phyloP scores from a whole-genome alignment of 208 protist species.

The Trypanosoma conorhini region DNA sequence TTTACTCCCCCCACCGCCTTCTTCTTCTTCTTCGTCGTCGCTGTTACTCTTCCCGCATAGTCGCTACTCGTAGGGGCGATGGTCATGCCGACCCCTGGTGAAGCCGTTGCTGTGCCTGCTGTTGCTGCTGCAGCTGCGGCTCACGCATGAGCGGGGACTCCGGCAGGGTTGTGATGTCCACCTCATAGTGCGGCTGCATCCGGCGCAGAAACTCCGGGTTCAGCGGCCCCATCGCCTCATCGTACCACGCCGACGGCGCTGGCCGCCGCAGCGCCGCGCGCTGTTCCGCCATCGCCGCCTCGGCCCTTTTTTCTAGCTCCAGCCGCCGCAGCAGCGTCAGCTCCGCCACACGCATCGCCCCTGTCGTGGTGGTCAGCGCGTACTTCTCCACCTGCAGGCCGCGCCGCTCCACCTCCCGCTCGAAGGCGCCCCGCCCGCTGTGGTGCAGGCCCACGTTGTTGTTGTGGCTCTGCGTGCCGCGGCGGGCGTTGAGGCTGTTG shows the following conservation, averaged over 20 bases:
- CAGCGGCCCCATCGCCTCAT: slow-evolving; percentile 77
- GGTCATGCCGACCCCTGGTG: slow-evolving; percentile 4
- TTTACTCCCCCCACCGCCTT: not conserved
- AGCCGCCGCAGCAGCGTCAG: slow-evolving; percentile 78
- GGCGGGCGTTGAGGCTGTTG: slow-evolving; percentile 60
- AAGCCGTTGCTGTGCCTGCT: not conserved
- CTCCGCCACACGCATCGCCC: slow-evolving; percentile 75
- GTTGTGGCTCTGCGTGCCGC: slow-evolving; percentile 75
- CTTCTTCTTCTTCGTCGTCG: not conserved
- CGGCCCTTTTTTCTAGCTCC: slow-evolving; percentile 72
- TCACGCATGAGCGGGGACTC: slow-evolving; percentile 41
- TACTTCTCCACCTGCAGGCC: slow-evolving; percentile 86
- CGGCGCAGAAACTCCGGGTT: slow-evolving; percentile 78
- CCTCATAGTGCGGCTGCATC: slow-evolving; percentile 80
- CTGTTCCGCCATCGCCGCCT: slow-evolving; percentile 44
- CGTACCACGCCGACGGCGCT: slow-evolving; percentile 78
- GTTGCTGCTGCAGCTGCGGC: not conserved
- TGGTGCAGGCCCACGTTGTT: slow-evolving; percentile 89
- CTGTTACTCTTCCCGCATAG: not conserved
- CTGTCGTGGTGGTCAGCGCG: slow-evolving; percentile 81
- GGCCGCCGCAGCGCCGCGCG: slow-evolving; percentile 24
- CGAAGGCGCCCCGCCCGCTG: slow-evolving; percentile 84
- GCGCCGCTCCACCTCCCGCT: slow-evolving; percentile 82
- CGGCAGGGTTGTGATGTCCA: slow-evolving; percentile 64
- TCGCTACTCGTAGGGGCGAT: not conserved